Evolutionary conservation across 352 stramenopile species (phyloP).

Genomic region (Pseudoperonospora humuli): DNA sequence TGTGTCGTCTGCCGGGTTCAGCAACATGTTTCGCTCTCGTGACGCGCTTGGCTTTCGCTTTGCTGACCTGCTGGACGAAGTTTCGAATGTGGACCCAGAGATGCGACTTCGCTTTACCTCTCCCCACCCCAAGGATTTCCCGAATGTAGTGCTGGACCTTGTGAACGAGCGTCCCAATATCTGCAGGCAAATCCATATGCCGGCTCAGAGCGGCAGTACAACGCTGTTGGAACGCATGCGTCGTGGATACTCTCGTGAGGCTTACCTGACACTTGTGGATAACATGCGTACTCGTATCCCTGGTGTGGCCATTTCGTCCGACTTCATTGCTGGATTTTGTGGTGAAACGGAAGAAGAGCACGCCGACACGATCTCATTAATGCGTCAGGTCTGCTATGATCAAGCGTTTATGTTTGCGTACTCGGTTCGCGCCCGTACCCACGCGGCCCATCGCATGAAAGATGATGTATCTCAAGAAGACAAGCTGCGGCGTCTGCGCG

Average conservation of each 20-base stretch:
- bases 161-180: conserved; percentile 92
- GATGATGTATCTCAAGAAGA: conserved; percentile 93
- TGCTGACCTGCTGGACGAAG: conserved; percentile 92
- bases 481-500: conserved; percentile 92
- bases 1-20: conserved; percentile 89
- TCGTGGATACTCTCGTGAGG: conserved; percentile 93
- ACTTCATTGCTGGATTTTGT: conserved; percentile 99
- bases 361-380: conserved; percentile 85
- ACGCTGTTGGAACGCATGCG: conserved; percentile 89
- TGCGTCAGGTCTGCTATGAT: conserved; percentile 88
- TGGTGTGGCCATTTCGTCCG: conserved; percentile 86
- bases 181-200: conserved; percentile 97
- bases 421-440: conserved; percentile 92
- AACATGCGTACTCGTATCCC: conserved; percentile 82
- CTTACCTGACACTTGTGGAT: conserved; percentile 94
- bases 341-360: conserved; percentile 98
- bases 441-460: conserved; percentile 91
- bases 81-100: conserved; percentile 91
- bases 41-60: conserved; percentile 92
- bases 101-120: conserved; percentile 98
- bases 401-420: conserved; percentile 99
- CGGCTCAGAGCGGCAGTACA: conserved; percentile 93
- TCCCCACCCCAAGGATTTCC: conserved; percentile 99
- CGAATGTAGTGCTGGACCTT: conserved; percentile 86
- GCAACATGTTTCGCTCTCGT: conserved; percentile 89